Base-by-base conservation (phyloP, 2,329 filamentous ascomycete genomes). In the Ophiocordyceps camponoti-saundersi region DNA sequence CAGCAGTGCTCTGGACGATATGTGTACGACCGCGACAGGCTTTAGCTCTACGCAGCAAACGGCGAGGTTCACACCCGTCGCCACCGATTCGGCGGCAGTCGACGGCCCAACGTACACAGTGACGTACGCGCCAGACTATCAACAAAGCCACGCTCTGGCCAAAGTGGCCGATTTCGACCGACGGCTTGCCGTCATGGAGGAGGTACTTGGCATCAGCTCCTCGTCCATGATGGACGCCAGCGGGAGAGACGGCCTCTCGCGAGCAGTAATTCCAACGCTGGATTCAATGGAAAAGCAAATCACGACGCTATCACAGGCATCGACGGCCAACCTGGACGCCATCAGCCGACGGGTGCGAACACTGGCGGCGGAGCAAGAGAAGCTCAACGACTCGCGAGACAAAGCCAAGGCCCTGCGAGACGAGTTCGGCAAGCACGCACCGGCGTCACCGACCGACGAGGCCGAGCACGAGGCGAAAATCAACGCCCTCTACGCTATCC, bases 91-190 rank as follows among this genome's bases (percentile, higher is more conserved):
- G 41, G 51, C 51, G 3, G 26, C 41, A 42, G 49, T 53, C 45
- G 47, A 57, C 47, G 61, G 60, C 16, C 65, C 74, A 34, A 80
- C 75, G 30, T 82, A 82, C 55, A 81, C 76, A 1, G 66, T 82
- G 44, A 80, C 76, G 29, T 82, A 82, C 53, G 72, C 77, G 30
- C 80, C 69, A 42, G 72, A 64, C 45, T 85, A 79, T 53, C 75
- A 81, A 54, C 73, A 82, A 57, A 80, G 71, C 40, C 82, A 86
- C 56, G 77, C 82, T 23, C 70, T 95, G 34, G 78, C 80, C 32
- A 85, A 88, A 61, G 82, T 86, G 7, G 85, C 89, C 22, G 84
- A 92, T 51, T 95, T 98, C 56, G 90, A 96, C 59, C 74, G 77
- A 29, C 79, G 92, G 6, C 75, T 98, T 20, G 69, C 82, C 3